A percentile compares a stretch with the other conserved stretches of the same genome.
Conservation (phyloP, 257 asterid genomes). For the Gardenia jasminoides region DNA sequence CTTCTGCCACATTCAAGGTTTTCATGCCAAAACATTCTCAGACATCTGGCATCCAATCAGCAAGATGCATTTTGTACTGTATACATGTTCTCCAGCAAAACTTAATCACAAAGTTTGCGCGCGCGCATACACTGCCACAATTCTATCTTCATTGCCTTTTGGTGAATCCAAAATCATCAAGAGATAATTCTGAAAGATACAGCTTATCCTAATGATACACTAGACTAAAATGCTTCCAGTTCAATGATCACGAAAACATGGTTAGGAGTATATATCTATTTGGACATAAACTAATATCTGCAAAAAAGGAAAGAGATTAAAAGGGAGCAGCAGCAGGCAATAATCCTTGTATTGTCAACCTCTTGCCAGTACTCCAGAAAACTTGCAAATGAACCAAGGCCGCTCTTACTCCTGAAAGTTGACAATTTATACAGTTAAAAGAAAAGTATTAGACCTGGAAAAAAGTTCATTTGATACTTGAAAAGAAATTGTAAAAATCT, state of each 20-base stretch:
- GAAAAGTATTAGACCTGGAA: neutral
- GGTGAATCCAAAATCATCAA: neutral
- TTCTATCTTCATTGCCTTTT: neutral
- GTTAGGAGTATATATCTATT: conserved; percentile 1
- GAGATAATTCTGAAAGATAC: neutral
- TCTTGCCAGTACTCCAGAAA: neutral
- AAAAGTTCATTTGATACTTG: neutral
- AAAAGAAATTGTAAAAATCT: neutral
- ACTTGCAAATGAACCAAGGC: neutral
- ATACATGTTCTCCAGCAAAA: neutral
- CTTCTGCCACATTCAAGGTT: neutral
- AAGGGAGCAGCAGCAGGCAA: neutral
- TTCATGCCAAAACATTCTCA: neutral
- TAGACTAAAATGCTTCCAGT: conserved; percentile 1
- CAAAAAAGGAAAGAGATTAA: neutral
- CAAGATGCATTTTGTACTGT: too few species aligned
- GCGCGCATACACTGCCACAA: neutral
- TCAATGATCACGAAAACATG: neutral
- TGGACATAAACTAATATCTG: neutral
- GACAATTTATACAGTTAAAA: neutral
- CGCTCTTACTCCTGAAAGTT: conserved; percentile 20
- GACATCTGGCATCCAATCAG: neutral
- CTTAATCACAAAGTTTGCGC: too few species aligned
- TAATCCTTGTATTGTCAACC: neutral
- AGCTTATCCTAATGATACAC: neutral